Evolutionary conservation across 805 yeast species (phyloP), one percentile per base, ranked within the genome.

Genomic region (Ogataea pini): DNA sequence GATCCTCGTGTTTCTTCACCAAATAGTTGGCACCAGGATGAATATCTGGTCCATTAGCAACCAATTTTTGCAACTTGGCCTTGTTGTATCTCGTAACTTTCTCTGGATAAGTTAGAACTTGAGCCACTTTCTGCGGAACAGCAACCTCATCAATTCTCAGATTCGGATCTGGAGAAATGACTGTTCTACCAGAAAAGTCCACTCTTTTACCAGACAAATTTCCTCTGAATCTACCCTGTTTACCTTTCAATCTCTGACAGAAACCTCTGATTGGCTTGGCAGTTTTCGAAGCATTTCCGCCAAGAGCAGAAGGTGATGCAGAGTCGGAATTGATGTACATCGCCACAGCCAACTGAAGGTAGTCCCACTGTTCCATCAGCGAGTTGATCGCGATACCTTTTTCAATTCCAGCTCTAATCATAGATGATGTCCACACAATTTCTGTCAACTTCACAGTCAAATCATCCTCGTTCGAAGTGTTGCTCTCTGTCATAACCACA

Each of bases 291-390:
- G 77, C 78, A 53, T 74, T 72, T 22, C 87, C 86, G 2, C 96
- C 96, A 54, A 83, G 65, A 66, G 83, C 76, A 4, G 90, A 82
- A 12, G 91, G 90, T 47, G 85, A 82, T 13, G 91, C 94, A 25
- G 96, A 86, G 69, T 94, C 99, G 1, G 97, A 89, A 67, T 94
- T 94, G 60, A 94, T 94, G 66, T 94, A 94, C 89, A 94, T 88
- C 17, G 99, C 99, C 41, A 94, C 91, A 1, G 96, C 87, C 44
- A 94, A 75, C 69, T 94, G 99, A 56, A 94, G 71, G 64, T 89
- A 94, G 63, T 94, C 99, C 99, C 99, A 94, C 63, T 94, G 99
- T 63, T 92, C 98, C 97, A 94, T 91, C 69, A 94, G 76, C 60
- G 89, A 89, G 55, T 89, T 88, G 61, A 95, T 84, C 13, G 97